Base-by-base conservation (phyloP, 2,329 filamentous ascomycete species). In the Trichoderma polysporum region DNA sequence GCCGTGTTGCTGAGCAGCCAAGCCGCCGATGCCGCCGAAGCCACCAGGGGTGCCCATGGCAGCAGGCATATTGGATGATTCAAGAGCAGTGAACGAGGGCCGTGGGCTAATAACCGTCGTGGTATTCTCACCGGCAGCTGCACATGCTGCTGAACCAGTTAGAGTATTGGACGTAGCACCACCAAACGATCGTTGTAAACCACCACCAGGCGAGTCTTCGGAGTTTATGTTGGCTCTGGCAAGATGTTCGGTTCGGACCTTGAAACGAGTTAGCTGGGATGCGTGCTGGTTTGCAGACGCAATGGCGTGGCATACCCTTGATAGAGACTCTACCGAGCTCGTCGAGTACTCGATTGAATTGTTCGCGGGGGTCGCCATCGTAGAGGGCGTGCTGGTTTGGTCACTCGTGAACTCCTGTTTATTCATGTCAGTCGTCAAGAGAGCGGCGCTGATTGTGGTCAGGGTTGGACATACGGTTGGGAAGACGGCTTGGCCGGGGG, bases 381-480 rank as follows among this genome's bases (percentile, higher is more conserved):
- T 15, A 65, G 37, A 33, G 39, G 58, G 7, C 50, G 61, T 22
- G 52, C 22, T 6, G 9, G 19, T 9, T 17, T 27, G 22, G 31
- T 22, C 17, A 19, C 61, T 49, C n/a, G 61, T 37, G 25, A 25
- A 12, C 45, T 66, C 64, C 64, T 66, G 54, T 35, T 66, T 53
- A 17, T 27, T 27, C 33, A 15, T 47, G 54, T 66, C 31, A 66
- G 58, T 39, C 58, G 64, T 60, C 56, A 27, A 39, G 7, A 27
- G 35, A 27, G 31, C 47, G 27, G 25, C 41, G 15, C 7, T 10
- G 13, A 25, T 2, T 47, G 29, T 57, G 37, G 22, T 19, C 9
- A 33, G n/a, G 45, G 35, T n/a, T 50, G 35, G 41, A 67, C 66
- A 33, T 67, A 67, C 66, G 45, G 5, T 65, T 67, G n/a, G 12